A percentile compares a stretch with the other conserved stretches of the same genome.
Conservation (phyloP, 1,139 yeast genomes). For the Pichia sp. region DNA sequence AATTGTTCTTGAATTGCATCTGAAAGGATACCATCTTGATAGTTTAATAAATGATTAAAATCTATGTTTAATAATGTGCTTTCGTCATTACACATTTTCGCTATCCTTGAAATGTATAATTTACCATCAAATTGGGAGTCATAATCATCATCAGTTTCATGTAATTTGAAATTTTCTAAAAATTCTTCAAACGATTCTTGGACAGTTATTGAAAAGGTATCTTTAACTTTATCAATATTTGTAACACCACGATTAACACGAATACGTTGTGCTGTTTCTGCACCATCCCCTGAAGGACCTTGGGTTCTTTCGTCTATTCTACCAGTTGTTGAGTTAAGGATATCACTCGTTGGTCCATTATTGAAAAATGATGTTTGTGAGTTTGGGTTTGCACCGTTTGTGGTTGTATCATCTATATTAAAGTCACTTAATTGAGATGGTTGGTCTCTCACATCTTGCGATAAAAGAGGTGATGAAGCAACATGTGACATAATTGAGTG, state of each 20-base stretch:
- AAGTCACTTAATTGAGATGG: constrained; percentile 18
- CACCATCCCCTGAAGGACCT: constrained; percentile 6
- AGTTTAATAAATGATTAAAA: constrained; percentile 65
- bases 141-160: constrained; percentile 31
- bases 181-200: constrained; percentile 86
- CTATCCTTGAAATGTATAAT: constrained; percentile 72
- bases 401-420: constrained; percentile 12
- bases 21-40: constrained; percentile 85
- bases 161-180: constrained; percentile 55
- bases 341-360: constrained; percentile 8
- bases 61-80: constrained; percentile 77
- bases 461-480: constrained; percentile 18
- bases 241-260: constrained; percentile 45
- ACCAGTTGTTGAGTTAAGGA: background rate
- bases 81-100: constrained; percentile 73
- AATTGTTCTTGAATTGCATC: constrained; percentile 86
- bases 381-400: constrained; percentile 1
- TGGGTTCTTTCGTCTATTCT: background rate
- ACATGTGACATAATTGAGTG: constrained; percentile 12
- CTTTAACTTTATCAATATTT: constrained; percentile 79
- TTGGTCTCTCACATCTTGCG: constrained; percentile 10
- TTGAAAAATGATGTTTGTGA: constrained; percentile 14
- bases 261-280: constrained; percentile 25
- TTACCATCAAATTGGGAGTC: constrained; percentile 44
- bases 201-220: constrained; percentile 89